These are phyloP conservation scores for Colletotrichum camelliae DNA, from an alignment of 2,329 filamentous ascomycete genomes.

Conservation along the genomic window DNA sequence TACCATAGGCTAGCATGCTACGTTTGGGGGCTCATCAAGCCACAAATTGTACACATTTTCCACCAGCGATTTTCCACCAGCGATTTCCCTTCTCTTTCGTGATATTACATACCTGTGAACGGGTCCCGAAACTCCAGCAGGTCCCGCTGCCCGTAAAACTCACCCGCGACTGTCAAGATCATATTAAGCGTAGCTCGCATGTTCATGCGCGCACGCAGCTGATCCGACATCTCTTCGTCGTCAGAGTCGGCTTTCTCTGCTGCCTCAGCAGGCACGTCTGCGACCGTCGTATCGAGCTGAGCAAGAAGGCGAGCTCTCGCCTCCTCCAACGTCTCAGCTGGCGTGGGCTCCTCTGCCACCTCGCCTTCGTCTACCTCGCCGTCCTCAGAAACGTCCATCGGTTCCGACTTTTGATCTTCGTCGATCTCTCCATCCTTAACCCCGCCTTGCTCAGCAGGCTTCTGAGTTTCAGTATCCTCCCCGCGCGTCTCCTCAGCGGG, in stretches of 20 bases:
- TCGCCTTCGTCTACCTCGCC: conserved; percentile 36
- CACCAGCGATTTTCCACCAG: not conserved
- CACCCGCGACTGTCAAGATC: conserved; percentile 86
- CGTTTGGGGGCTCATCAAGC: not conserved
- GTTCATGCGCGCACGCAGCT: conserved; percentile 48
- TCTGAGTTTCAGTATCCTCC: not conserved
- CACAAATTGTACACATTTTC: conserved; percentile 1
- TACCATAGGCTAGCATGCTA: conserved; percentile 11
- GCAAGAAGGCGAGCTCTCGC: conserved; percentile 55
- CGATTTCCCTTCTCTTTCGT: not conserved
- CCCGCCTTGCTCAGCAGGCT: not conserved
- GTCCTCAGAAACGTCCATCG: conserved; percentile 52
- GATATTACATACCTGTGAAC: conserved; percentile 49
- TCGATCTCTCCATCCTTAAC: conserved; percentile 10
- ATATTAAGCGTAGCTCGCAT: conserved; percentile 83
- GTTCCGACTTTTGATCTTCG: conserved; percentile 30
- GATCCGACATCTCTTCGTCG: conserved; percentile 16
- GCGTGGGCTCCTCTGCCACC: conserved; percentile 35
- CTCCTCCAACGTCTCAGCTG: conserved; percentile 43
- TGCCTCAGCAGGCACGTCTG: conserved; percentile 29
- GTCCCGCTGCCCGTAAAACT: conserved; percentile 89
- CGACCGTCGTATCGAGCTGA: conserved; percentile 38
- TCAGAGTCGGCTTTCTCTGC: not conserved
- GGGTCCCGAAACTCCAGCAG: conserved; percentile 76
- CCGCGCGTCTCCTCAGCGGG: not conserved